These are phyloP conservation scores for Hamamelis virginiana DNA, from an alignment of 164 flowering plant species.

Conservation along the genomic window DNA sequence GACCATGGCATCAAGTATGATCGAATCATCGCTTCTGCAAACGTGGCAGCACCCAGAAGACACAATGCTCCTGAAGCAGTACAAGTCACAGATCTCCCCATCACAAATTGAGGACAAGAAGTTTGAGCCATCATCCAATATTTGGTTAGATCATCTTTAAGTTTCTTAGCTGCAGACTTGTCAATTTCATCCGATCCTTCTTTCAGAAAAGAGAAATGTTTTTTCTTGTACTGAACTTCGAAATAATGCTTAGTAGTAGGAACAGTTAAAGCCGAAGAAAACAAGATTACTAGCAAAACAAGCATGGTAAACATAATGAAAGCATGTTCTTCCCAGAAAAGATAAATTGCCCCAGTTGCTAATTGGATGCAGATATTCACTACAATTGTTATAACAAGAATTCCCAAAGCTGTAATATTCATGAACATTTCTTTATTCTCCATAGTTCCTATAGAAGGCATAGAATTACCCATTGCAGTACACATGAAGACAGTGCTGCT, in stretches of 20 bases:
- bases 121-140: slow-evolving; percentile 73
- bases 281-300: slow-evolving; percentile 34
- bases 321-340: slow-evolving; percentile 44
- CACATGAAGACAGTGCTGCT: slow-evolving; percentile 54
- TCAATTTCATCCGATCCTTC: slow-evolving; percentile 20
- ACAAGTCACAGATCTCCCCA: slow-evolving; percentile 56
- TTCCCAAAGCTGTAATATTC: slow-evolving; percentile 53
- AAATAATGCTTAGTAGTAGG: slow-evolving; percentile 43
- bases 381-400: slow-evolving; percentile 50
- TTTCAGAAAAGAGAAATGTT: slow-evolving; percentile 26
- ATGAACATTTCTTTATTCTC: slow-evolving; percentile 32
- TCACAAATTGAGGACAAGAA: slow-evolving; percentile 56
- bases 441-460: slow-evolving; percentile 65
- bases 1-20: slow-evolving; percentile 34
- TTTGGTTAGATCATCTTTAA: slow-evolving; percentile 35
- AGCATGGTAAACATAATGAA: slow-evolving; percentile 39
- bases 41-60: slow-evolving; percentile 34
- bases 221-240: slow-evolving; percentile 31
- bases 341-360: slow-evolving; percentile 52
- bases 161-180: slow-evolving; percentile 16
- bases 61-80: slow-evolving; percentile 54
- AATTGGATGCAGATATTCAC: slow-evolving; percentile 59
- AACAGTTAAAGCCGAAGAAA: slow-evolving; percentile 40
- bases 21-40: slow-evolving; percentile 46
- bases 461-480: slow-evolving; percentile 49